These are phyloP conservation scores for Saprolegnia parasitica DNA, from an alignment of 352 stramenopile genomes.

Conservation along the genomic window DNA sequence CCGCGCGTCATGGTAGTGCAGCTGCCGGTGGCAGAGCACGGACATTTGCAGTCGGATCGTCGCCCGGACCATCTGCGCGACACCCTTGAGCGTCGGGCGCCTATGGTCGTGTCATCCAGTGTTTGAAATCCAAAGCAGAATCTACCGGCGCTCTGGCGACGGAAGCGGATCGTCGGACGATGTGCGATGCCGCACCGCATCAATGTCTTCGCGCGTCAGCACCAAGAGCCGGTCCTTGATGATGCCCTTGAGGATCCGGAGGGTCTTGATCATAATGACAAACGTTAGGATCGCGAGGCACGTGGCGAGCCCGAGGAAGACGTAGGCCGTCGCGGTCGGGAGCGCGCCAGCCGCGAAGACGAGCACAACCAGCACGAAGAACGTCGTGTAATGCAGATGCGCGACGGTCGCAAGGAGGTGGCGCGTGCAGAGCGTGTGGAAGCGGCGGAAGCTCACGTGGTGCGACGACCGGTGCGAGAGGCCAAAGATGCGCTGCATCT, in stretches of 20 bases:
- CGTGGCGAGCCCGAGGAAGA: conserved; percentile 62
- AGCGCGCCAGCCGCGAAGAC: conserved; percentile 59
- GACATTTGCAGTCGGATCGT: conserved; percentile 86
- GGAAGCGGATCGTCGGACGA: background rate
- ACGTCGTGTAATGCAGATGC: conserved; percentile 69
- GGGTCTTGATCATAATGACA: conserved; percentile 81
- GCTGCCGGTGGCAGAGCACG: conserved; percentile 72
- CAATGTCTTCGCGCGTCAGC: conserved; percentile 64
- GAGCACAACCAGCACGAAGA: conserved; percentile 71
- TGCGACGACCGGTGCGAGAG: conserved; percentile 33
- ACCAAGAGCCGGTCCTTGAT: conserved; percentile 75
- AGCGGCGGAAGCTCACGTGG: conserved; percentile 46
- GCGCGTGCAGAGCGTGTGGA: conserved; percentile 80
- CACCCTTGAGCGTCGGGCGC: conserved; percentile 47
- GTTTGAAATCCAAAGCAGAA: too few species aligned
- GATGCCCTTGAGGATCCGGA: conserved; percentile 75
- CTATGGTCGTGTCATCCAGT: background rate
- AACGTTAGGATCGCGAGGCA: conserved; percentile 59
- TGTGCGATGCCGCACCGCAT: conserved; percentile 20
- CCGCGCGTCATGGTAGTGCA: conserved; percentile 73
- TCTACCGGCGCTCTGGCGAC: conserved; percentile 20
- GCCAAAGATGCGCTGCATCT: conserved; percentile 79
- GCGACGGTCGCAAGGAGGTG: conserved; percentile 81
- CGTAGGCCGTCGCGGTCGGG: conserved; percentile 59
- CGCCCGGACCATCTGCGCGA: conserved; percentile 56